Evolutionary conservation across 208 protist species (phyloP), one percentile per base, ranked within the genome.

Genomic region (Acanthamoeba castellanii): DNA sequence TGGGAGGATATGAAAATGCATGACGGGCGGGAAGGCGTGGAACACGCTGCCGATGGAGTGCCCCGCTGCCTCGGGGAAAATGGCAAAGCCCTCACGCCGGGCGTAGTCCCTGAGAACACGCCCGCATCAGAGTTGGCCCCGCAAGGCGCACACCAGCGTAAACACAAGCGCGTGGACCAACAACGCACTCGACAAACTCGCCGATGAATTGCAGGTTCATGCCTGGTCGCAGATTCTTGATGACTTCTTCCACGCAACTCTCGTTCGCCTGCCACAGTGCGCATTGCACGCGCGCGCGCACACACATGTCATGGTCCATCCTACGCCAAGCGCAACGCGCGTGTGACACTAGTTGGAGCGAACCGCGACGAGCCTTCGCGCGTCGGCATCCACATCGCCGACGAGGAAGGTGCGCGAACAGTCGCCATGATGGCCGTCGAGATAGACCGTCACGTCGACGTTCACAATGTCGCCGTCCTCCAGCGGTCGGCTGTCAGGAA

Each of bases 381-480:
- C 92, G 8, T 82, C 57, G 50, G 97, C 88, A 74, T 95, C 91
- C 5, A 97, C 95, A 42, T 97, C 95, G 25, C 97, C 97, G 16
- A 98, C 95, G 7, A 97, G 90, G 64, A 96, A 95, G 0, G 97
- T 98, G 66, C 95, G 91, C 30, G 89, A 96, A 4, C 95, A 61
- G 84, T 98, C 97, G 55, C 81, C 92, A 57, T 98, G 97, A 30
- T 96, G 96, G 55, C 97, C 97, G 27, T 89, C 72, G 27, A 64
- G 61, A 55, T 95, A 99, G 94, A 99, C 97, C n/a, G 98, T 99
- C 20, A 99, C 97, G 97, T 99, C 99, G 20, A 99, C 95, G 96
- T 99, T 99, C 18, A 99, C 97, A 95, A 99, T 99, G 96, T 99
- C 99, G 50, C 99, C 99, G 55, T 99, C 98, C 94, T 98, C 89